Evolutionary conservation across 2,329 filamentous ascomycete species (phyloP).

Genomic region (Neofusicoccum kwambonambiense): DNA sequence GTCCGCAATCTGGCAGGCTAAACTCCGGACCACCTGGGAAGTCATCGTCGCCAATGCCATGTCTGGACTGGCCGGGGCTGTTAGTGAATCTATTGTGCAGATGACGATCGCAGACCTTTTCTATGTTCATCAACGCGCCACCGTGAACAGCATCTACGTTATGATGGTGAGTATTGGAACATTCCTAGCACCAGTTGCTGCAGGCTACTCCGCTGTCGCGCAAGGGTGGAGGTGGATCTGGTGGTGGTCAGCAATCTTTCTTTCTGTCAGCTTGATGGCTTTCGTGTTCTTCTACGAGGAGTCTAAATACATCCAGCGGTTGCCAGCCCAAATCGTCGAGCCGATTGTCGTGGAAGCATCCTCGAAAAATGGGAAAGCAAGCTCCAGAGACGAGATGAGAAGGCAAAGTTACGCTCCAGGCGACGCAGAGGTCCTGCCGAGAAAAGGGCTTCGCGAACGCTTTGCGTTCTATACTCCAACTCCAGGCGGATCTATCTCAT

Average conservation of each 20-base stretch:
- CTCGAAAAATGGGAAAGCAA: no score
- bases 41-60: constrained; percentile 46
- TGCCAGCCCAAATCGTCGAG: no score
- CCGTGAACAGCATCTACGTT: constrained; percentile 49
- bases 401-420: no score
- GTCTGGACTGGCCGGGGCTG: constrained; percentile 44
- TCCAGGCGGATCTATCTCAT: no score
- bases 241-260: constrained; percentile 50
- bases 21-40: constrained; percentile 36
- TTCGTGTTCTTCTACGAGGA: constrained; percentile 46
- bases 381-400: no score
- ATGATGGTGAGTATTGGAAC: constrained; percentile 28
- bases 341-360: no score
- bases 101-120: constrained; percentile 51
- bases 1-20: no score
- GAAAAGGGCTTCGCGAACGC: no score
- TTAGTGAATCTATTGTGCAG: constrained; percentile 33
- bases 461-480: no score
- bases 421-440: no score
- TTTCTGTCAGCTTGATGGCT: constrained; percentile 21
- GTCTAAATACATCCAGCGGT: neutral
- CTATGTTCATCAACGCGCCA: constrained; percentile 49
- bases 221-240: constrained; percentile 53
- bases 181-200: neutral
- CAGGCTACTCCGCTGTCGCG: neutral